Conservation (phyloP, 257 asterid genomes). For the Solanum etuberosum region DNA sequence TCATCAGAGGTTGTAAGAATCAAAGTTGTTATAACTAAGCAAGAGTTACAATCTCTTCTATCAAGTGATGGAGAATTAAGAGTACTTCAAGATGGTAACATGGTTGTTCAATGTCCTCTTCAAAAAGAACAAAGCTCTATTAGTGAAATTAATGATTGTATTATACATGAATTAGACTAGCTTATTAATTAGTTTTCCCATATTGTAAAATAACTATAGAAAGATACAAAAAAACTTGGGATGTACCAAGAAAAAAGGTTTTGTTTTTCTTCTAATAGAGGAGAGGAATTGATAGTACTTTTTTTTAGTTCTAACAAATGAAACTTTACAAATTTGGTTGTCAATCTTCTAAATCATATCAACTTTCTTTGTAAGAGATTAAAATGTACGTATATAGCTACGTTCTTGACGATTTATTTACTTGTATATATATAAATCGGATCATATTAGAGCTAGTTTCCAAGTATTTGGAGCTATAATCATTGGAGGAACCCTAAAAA, state of each 20-base stretch:
- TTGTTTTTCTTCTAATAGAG: not conserved
- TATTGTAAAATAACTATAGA: not conserved
- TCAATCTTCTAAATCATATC: not conserved
- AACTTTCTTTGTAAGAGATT: not conserved
- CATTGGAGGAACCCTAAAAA: not conserved
- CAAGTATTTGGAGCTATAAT: not conserved
- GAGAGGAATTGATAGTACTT: not conserved
- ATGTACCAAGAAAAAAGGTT: not conserved
- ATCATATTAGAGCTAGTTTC: not conserved
- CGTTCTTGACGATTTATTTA: not conserved
- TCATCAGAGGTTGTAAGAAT: conserved; percentile 41
- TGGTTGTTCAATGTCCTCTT: conserved; percentile 14
- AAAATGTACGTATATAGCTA: not conserved
- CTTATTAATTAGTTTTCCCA: not conserved
- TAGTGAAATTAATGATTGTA: not conserved
- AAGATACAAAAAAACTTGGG: not conserved
- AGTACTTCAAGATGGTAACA: conserved; percentile 19
- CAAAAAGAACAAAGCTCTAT: conserved; percentile 9
- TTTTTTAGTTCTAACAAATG: not conserved
- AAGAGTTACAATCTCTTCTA: conserved; percentile 45
- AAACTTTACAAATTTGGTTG: not conserved
- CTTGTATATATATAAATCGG: not conserved
- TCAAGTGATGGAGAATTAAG: conserved; percentile 33
- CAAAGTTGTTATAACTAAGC: conserved; percentile 58
- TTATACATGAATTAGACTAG: not conserved